A percentile compares a stretch with the other conserved stretches of the same genome.
These are phyloP conservation scores for Geosmithia flava DNA, from an alignment of 2,329 filamentous ascomycete genomes.

Conservation along the genomic window DNA sequence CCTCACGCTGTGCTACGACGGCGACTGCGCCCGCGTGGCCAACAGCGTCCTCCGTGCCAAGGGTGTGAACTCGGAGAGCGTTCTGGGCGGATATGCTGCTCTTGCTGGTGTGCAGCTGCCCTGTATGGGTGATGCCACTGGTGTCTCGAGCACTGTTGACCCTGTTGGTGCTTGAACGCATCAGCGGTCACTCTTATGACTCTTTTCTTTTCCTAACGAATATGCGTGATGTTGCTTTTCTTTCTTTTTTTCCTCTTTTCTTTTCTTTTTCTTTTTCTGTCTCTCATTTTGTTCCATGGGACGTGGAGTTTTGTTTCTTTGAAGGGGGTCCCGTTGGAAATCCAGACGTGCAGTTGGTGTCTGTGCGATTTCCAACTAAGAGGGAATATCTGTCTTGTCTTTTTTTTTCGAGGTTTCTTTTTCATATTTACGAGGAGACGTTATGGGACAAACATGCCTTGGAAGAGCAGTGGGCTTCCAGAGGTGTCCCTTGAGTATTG, in stretches of 20 bases:
- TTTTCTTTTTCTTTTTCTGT: neutral
- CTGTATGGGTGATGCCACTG: neutral
- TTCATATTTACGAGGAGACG: neutral
- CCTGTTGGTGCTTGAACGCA: neutral
- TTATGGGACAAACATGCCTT: neutral
- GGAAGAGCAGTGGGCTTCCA: neutral
- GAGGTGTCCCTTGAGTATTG: neutral
- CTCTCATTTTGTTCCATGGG: too few species aligned
- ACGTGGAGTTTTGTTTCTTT: neutral
- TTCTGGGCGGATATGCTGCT: slow-evolving; percentile 23
- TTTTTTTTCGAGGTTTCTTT: neutral
- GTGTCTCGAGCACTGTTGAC: neutral
- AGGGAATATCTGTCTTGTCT: neutral
- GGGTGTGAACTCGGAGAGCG: slow-evolving; percentile 30
- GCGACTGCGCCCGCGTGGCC: slow-evolving; percentile 39
- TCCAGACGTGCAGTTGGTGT: neutral
- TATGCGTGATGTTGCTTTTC: neutral
- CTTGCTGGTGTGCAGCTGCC: neutral
- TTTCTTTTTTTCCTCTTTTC: neutral
- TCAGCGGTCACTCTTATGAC: neutral
- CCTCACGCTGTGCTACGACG: slow-evolving; percentile 37
- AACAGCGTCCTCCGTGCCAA: slow-evolving; percentile 39
- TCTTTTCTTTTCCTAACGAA: neutral
- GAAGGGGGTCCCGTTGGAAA: neutral
- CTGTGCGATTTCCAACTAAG: neutral